These are phyloP conservation scores for Phytophthora citricola DNA, from an alignment of 352 stramenopile species.

Conservation along the genomic window DNA sequence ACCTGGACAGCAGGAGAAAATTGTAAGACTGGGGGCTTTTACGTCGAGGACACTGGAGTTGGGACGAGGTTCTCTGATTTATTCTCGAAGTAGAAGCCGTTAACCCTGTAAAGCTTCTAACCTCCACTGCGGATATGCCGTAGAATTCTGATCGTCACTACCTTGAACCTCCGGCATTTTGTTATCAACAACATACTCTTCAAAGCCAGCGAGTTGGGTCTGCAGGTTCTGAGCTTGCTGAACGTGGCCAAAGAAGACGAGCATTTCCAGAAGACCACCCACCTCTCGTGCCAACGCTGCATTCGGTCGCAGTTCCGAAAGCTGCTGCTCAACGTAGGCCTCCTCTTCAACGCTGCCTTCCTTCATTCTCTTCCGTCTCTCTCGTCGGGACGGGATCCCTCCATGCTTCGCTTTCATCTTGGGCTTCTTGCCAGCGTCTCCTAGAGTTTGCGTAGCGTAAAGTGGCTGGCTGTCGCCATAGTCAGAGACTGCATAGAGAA, in stretches of 20 bases:
- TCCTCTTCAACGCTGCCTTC: conserved; percentile 77
- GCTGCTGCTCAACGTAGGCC: conserved; percentile 59
- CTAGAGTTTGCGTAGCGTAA: conserved; percentile 65
- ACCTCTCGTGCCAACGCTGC: conserved; percentile 44
- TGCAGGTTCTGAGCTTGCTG: conserved; percentile 54
- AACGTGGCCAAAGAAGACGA: conserved; percentile 60
- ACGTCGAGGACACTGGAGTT: conserved; percentile 9
- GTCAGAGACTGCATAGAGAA: conserved; percentile 70
- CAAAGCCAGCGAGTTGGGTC: conserved; percentile 47
- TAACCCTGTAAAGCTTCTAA: conserved; percentile 30
- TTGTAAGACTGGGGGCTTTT: not conserved
- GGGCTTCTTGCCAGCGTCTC: conserved; percentile 38
- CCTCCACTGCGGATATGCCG: conserved; percentile 22
- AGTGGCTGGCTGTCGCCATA: conserved; percentile 69
- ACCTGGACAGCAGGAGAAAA: not conserved
- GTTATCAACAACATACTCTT: conserved; percentile 34
- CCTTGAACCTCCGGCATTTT: conserved; percentile 1
- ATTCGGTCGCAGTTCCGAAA: conserved; percentile 48
- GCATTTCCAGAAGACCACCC: conserved; percentile 50
- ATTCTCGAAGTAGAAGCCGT: not conserved
- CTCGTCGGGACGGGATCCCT: conserved; percentile 50
- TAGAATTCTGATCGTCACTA: too few species aligned
- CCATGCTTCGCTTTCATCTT: conserved; percentile 51
- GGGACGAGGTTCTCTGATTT: conserved; percentile 21
- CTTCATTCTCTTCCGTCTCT: conserved; percentile 72